Conservation (phyloP, 768 basidiomycete species). For the Pleurotus pulmonarius region DNA sequence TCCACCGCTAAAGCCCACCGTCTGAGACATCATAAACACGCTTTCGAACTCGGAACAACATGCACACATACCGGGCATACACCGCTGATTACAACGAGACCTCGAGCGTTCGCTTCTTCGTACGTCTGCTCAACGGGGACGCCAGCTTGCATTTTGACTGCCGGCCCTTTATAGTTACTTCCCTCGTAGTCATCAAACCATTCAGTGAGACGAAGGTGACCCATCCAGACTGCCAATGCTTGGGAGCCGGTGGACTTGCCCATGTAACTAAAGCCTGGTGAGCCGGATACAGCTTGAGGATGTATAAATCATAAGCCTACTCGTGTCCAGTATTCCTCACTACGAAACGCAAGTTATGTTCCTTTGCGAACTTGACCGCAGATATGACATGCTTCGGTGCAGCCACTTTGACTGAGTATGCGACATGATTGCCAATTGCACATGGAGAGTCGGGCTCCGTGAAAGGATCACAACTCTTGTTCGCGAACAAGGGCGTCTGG, state of each 20-base stretch:
- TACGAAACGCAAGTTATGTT: slow-evolving; percentile 16
- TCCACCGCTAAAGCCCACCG: slow-evolving; percentile 35
- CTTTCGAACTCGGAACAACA: too few relatives aligned
- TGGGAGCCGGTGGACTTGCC: neutral
- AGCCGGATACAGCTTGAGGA: neutral
- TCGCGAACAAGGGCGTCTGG: neutral
- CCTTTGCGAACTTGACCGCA: slow-evolving; percentile 13
- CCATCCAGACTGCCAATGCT: neutral
- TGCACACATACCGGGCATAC: neutral
- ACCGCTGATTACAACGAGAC: neutral
- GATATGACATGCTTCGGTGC: neutral
- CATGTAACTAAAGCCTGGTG: neutral
- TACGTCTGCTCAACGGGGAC: neutral
- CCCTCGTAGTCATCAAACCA: neutral
- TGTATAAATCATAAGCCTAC: neutral
- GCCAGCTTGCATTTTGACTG: neutral
- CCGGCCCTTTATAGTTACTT: neutral
- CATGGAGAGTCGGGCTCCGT: neutral
- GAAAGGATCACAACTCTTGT: neutral
- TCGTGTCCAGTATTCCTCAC: slow-evolving; percentile 13
- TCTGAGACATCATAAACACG: slow-evolving; percentile 4
- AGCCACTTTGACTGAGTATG: neutral
- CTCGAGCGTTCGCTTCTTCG: neutral
- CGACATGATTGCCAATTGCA: neutral
- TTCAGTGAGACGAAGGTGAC: neutral